Evolutionary conservation across 1,139 yeast species (phyloP).

Genomic region (Petasospora fabianii): DNA sequence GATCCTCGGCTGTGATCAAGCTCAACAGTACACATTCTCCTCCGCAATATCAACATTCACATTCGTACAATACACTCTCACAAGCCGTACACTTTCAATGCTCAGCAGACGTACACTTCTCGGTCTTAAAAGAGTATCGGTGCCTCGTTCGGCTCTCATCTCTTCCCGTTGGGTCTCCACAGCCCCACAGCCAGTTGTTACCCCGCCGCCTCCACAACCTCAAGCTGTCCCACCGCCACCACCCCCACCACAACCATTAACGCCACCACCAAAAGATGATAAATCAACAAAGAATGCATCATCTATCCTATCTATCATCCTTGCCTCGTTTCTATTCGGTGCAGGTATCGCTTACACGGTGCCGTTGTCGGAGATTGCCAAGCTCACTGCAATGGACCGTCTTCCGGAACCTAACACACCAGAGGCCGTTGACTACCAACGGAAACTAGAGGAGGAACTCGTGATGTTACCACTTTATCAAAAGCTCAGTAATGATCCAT

Average conservation of each 20-base stretch:
- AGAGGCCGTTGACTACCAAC: constrained; percentile 31
- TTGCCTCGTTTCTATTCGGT: constrained; percentile 26
- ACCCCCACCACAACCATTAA: neutral
- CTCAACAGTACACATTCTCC: too few species aligned
- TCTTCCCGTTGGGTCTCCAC: neutral
- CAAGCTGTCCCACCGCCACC: neutral
- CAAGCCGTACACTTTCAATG: too few species aligned
- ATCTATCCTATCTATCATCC: constrained; percentile 15
- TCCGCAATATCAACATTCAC: too few species aligned
- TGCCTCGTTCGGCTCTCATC: too few species aligned
- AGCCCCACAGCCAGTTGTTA: too few species aligned
- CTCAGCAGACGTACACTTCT: neutral
- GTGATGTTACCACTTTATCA: constrained; percentile 51
- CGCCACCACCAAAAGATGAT: neutral
- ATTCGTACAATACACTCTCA: too few species aligned
- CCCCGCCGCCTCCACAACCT: too few species aligned
- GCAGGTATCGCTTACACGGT: constrained; percentile 24
- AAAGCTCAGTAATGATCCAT: constrained; percentile 38
- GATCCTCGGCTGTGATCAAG: too few species aligned
- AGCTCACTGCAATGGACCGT: constrained; percentile 19
- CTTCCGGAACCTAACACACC: constrained; percentile 23
- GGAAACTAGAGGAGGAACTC: constrained; percentile 43
- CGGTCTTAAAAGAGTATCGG: too few species aligned
- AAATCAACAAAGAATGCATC: constrained; percentile 6
- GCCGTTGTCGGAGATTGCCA: constrained; percentile 26